Evolutionary conservation across 2,329 filamentous ascomycete species (phyloP).

Genomic region (Sclerotinia nivalis): DNA sequence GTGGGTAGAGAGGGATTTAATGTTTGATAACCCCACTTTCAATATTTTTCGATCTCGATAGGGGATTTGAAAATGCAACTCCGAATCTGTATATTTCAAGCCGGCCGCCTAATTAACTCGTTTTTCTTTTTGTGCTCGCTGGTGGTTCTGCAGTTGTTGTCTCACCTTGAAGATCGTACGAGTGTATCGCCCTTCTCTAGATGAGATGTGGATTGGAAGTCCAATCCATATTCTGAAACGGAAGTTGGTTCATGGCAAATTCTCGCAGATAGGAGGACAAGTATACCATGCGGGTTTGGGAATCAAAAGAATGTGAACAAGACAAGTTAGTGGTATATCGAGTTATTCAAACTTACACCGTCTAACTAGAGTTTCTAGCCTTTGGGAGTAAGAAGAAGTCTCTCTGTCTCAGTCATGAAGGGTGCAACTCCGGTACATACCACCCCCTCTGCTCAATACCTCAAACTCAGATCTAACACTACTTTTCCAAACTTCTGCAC

Average conservation of each 20-base stretch:
- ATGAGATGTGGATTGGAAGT: not conserved
- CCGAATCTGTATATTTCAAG: not conserved
- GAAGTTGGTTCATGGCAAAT: not conserved
- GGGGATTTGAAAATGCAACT: not conserved
- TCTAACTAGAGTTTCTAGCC: not conserved
- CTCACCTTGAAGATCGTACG: not conserved
- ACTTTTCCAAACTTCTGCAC: not conserved
- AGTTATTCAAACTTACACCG: not conserved
- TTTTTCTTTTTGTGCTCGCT: not conserved
- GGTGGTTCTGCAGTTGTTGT: not conserved
- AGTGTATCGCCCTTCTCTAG: not conserved
- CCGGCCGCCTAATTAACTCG: not conserved
- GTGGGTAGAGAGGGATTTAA: not conserved
- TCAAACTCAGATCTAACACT: not conserved
- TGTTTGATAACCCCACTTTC: not conserved
- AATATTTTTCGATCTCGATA: not conserved
- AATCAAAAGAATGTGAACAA: not conserved
- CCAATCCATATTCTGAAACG: not conserved
- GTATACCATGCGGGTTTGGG: not conserved
- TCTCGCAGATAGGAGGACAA: not conserved
- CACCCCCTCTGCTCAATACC: not conserved
- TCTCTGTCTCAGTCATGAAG: too few species aligned
- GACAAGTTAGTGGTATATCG: not conserved
- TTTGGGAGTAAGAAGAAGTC: not conserved
- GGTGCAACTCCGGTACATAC: not conserved